Conservation (phyloP, 2,329 filamentous ascomycete genomes). For the Fusarium ramigenum region DNA sequence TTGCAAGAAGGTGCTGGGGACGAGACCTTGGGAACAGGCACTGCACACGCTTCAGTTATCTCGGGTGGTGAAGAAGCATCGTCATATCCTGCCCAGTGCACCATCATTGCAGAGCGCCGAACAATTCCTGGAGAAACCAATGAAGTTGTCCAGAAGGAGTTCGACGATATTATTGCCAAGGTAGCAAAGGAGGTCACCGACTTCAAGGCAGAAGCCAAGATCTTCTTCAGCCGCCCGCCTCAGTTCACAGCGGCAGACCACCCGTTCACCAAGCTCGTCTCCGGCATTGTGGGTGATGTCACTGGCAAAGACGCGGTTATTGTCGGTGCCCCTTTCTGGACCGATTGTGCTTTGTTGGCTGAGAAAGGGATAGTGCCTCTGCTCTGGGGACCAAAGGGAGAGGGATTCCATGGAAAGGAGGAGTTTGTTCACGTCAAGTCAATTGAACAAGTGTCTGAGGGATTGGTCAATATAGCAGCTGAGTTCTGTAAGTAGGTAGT, state of each 20-base stretch:
- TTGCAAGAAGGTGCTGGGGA: slow-evolving; percentile 46
- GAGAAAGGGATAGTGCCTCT: slow-evolving; percentile 56
- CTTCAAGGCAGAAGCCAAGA: slow-evolving; percentile 53
- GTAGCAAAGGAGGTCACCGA: slow-evolving; percentile 46
- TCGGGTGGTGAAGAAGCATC: slow-evolving; percentile 61
- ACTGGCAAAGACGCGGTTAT: slow-evolving; percentile 43
- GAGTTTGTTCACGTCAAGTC: slow-evolving; percentile 60
- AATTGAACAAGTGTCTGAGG: slow-evolving; percentile 47
- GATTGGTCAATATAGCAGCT: slow-evolving; percentile 40
- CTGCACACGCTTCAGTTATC: slow-evolving; percentile 59
- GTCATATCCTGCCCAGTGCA: slow-evolving; percentile 61
- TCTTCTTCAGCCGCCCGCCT: slow-evolving; percentile 54
- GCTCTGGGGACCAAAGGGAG: slow-evolving; percentile 57
- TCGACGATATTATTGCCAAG: slow-evolving; percentile 49
- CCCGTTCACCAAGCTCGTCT: slow-evolving; percentile 50
- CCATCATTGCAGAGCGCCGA: slow-evolving; percentile 58
- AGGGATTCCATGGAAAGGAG: slow-evolving; percentile 60
- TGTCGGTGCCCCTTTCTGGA: slow-evolving; percentile 55
- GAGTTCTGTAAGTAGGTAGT: slow-evolving; percentile 44
- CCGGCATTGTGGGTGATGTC: slow-evolving; percentile 39
- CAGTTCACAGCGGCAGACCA: slow-evolving; percentile 54
- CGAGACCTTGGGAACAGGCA: slow-evolving; percentile 49
- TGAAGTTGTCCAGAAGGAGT: slow-evolving; percentile 49
- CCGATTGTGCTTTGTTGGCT: slow-evolving; percentile 59
- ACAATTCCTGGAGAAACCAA: slow-evolving; percentile 56